Base-by-base conservation (phyloP, 2,329 filamentous ascomycete species). In the Exophiala bonariae region DNA sequence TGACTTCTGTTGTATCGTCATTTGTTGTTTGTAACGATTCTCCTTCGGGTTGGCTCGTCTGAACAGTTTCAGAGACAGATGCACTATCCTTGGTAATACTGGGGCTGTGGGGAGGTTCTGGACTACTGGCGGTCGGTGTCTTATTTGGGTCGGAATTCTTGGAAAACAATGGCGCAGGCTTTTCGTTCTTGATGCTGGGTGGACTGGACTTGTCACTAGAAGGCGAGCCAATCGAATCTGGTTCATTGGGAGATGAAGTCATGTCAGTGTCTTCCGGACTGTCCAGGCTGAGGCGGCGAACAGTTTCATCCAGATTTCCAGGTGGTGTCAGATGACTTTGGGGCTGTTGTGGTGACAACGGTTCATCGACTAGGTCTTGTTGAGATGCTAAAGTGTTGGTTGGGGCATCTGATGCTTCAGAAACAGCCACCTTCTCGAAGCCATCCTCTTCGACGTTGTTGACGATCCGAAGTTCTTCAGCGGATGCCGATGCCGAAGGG, bases 361-460 rank as follows among this genome's bases (percentile, higher is more conserved):
- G 85, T 64, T 91, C 86, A 52, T 91, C 86, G 16, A 90, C 85
- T 61, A 91, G 87, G 49, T 89, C 84, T 41, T 86, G 47, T 11
- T 49, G 47, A 9, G 47, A 40, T 47, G 72, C 74, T 63, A 83
- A 83, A 17, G 19, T n/a, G 16, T 7, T 37, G 56, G 83, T 77
- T 49, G 86, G 80, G 52, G 86, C 82, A 53, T 87, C 81, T 30
- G 85, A 86, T 2, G 79, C 81, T 41, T 88, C 85, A 52, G 89
- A 79, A 49, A 89, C 86, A 36, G 75, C 75, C 8, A 97, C 91
- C 67, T 96, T 90, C 65, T 99, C 93, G 61, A 96, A 97, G 1
- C 88, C 89, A 63, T 97, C 93, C 55, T 93, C 88, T 56, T 96
- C 89, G 10, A 86, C 85, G 13, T 81, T 83, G 60, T 93, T 95